Base-by-base conservation (phyloP, 2,329 filamentous ascomycete genomes). In the Shiraia sp. region DNA sequence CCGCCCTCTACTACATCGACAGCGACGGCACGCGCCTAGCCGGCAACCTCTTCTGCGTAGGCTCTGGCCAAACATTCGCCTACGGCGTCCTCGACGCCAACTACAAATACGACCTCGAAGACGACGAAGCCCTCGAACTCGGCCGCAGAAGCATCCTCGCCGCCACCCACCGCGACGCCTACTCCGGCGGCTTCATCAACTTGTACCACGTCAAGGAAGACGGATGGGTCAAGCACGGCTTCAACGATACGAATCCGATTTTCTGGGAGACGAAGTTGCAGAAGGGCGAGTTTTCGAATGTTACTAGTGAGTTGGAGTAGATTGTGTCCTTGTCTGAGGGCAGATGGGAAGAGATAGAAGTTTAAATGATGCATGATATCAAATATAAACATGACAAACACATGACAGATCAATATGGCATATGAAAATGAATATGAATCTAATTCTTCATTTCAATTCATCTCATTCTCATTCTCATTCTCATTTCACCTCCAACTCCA, bases 221-320 rank as follows among this genome's bases (percentile, higher is more conserved):
- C 53, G 93, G 93, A 61, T 99, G 93, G 93, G 91, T 95, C 65
- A 96, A 95, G 82, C 92, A 97, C 69, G 93, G 93, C 50, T 99
- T 99, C 81, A 90, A 79, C 58, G 93, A 99, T 73, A 97, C 92
- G 60, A 96, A 97, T 79, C 92, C 92, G 31, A 95, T 97, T 69
- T 99, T 99, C 86, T 99, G 93, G 93, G 87, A 95, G 80, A 96
- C 91, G 35, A 99, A 99, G 84, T 75, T 99, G 66, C 87, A 96
- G 72, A 95, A 95, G 83, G 91, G 91, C 72, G 93, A 99, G 78
- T 99, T 99, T 73, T 92, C 87, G 53, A 96, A 96, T 70, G 91
- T 96, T 39, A 95, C 89, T 44, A 88, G 87, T 61, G 76, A 85
- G 63, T 70, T 95, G 67, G 80, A 80, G n/a, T 82, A 77, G 45